Evolutionary conservation across 192 early-diverging fungal genomes (phyloP).

Genomic region (Allomyces macrogynus): DNA sequence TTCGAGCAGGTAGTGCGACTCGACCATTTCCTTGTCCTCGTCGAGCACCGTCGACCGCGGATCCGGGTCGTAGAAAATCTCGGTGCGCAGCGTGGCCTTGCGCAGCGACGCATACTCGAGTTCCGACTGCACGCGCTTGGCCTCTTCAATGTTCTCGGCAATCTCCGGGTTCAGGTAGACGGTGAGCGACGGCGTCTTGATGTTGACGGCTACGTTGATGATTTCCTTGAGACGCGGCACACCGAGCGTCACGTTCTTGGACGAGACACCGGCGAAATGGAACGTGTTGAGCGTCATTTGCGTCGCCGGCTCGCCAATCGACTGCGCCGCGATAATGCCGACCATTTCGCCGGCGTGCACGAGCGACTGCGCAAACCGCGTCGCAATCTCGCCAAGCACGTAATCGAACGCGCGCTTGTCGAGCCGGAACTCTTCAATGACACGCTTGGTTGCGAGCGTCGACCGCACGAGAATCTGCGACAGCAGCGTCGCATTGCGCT

Average conservation of each 20-base stretch:
- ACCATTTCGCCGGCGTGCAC: constrained; percentile 97
- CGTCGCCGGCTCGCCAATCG: constrained; percentile 96
- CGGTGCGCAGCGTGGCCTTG: constrained; percentile 58
- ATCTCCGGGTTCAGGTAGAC: constrained; percentile 53
- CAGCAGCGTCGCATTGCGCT: constrained; percentile 77
- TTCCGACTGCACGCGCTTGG: constrained; percentile 68
- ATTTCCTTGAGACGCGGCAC: constrained; percentile 98
- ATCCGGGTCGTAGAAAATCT: constrained; percentile 96
- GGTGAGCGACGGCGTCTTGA: constrained; percentile 76
- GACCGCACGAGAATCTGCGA: constrained; percentile 75
- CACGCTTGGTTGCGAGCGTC: constrained; percentile 55
- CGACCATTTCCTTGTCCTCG: constrained; percentile 75
- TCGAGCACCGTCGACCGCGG: constrained; percentile 56
- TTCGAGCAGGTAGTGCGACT: constrained; percentile 61
- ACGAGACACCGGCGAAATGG: constrained; percentile 95
- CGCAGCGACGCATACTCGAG: constrained; percentile 85
- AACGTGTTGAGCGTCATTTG: constrained; percentile 99
- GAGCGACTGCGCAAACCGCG: constrained; percentile 69
- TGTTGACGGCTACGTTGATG: constrained; percentile 93
- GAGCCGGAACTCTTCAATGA: constrained; percentile 80
- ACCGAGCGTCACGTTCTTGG: constrained; percentile 92
- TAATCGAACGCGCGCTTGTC: constrained; percentile 76
- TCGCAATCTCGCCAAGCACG: constrained; percentile 82
- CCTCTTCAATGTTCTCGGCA: constrained; percentile 48
- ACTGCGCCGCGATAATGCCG: constrained; percentile 90